Evolutionary conservation across 1,284 basidiomycete genomes (phyloP).

Genomic region (Kalmanozyma brasiliensis): DNA sequence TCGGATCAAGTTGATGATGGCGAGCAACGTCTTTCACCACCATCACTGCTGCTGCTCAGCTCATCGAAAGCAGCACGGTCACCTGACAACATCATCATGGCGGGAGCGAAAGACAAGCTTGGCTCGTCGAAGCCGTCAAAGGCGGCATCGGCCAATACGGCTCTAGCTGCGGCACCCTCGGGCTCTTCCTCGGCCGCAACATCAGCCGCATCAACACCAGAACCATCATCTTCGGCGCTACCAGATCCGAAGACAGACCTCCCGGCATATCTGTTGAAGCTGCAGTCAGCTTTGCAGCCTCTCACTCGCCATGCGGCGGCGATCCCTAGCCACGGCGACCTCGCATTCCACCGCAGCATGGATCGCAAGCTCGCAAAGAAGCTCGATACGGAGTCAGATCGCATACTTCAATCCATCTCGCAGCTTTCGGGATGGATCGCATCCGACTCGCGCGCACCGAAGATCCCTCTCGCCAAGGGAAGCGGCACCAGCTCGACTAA

Average conservation of each 20-base stretch:
- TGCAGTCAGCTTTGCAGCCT: slow-evolving; percentile 54
- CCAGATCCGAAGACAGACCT: slow-evolving; percentile 36
- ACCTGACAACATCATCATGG: neutral
- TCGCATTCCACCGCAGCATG: slow-evolving; percentile 85
- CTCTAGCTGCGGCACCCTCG: slow-evolving; percentile 4
- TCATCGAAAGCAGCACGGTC: slow-evolving; percentile 1
- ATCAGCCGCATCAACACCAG: slow-evolving; percentile 18
- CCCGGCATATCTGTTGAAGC: slow-evolving; percentile 36
- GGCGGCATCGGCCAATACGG: neutral
- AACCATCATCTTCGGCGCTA: slow-evolving; percentile 11
- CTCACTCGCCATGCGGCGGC: slow-evolving; percentile 61
- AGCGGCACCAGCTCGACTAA: slow-evolving; percentile 1
- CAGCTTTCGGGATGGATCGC: slow-evolving; percentile 48
- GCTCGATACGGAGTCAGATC: slow-evolving; percentile 75
- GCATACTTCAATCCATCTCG: slow-evolving; percentile 69
- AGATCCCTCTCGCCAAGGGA: slow-evolving; percentile 23
- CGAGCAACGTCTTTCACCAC: no score
- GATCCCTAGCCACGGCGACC: slow-evolving; percentile 72
- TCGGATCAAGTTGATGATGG: neutral
- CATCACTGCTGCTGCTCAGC: slow-evolving; percentile 7
- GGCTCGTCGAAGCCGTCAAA: slow-evolving; percentile 15
- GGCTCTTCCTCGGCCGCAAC: slow-evolving; percentile 10
- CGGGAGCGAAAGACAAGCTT: neutral
- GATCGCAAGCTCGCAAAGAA: slow-evolving; percentile 77
- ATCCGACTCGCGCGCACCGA: slow-evolving; percentile 28